Evolutionary conservation across 331 rosid species (phyloP).

Genomic region (Quercus lobata): DNA sequence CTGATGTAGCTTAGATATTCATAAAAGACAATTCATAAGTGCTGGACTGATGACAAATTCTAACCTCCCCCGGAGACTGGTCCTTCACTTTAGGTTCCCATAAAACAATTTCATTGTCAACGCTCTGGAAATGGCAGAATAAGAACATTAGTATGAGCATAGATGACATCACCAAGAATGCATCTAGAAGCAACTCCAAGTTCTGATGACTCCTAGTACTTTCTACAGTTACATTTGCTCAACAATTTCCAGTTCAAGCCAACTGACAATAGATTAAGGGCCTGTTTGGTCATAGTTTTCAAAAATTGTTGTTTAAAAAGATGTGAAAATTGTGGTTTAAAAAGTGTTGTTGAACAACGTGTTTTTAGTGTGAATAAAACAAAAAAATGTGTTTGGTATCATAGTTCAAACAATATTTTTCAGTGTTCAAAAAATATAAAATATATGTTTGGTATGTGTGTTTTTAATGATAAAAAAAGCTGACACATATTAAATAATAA

Average conservation of each 20-base stretch:
- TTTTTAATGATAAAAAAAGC: too few relatives aligned
- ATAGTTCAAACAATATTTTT: too few relatives aligned
- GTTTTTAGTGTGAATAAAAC: too few relatives aligned
- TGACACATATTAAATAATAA: too few relatives aligned
- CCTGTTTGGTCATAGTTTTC: too few relatives aligned
- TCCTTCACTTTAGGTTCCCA: conserved; percentile 98
- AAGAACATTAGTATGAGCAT: conserved; percentile 11
- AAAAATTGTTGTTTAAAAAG: too few relatives aligned
- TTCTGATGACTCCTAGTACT: background rate
- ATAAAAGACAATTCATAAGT: background rate
- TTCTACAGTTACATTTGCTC: background rate
- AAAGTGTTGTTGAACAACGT: too few relatives aligned
- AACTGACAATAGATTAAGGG: background rate
- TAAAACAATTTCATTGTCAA: conserved; percentile 87
- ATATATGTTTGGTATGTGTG: too few relatives aligned
- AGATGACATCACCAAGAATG: background rate
- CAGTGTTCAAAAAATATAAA: too few relatives aligned
- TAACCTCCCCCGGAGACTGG: conserved; percentile 90
- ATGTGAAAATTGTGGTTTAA: too few relatives aligned
- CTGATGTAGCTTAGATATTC: too few relatives aligned
- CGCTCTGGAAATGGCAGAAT: conserved; percentile 61
- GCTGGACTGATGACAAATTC: conserved; percentile 4
- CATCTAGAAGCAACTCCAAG: background rate
- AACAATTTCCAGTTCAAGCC: background rate
- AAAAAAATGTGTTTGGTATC: too few relatives aligned